phyloP scores from a whole-genome alignment of 768 basidiomycete genomes.

The Lactarius hatsudake region DNA sequence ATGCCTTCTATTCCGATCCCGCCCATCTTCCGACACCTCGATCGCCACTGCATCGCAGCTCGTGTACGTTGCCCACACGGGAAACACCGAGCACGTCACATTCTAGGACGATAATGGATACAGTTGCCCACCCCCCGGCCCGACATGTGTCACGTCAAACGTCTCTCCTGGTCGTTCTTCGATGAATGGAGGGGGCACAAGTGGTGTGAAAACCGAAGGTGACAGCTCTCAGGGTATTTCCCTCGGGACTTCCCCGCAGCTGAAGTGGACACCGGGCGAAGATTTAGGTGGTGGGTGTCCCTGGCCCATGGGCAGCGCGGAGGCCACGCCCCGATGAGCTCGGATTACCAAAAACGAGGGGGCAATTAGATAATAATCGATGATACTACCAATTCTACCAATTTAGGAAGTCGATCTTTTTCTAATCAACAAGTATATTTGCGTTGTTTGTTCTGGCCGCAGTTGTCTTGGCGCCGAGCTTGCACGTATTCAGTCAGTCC shows the following conservation, averaged over 20 bases:
- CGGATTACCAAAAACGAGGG: constrained; percentile 17
- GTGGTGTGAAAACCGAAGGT: constrained; percentile 5
- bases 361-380: not conserved
- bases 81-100: not conserved
- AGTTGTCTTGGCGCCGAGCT: not conserved
- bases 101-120: constrained; percentile 1
- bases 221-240: not conserved
- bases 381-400: not conserved
- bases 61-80: not conserved
- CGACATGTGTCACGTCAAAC: constrained; percentile 13
- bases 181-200: constrained; percentile 1
- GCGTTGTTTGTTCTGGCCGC: constrained; percentile 4
- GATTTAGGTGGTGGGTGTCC: not conserved
- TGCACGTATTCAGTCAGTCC: not conserved
- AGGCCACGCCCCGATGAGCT: constrained; percentile 17
- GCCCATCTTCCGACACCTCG: constrained; percentile 17
- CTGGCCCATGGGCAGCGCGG: not conserved
- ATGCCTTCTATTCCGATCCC: constrained; percentile 19
- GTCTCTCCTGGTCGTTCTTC: not conserved
- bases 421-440: not conserved
- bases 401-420: constrained; percentile 15
- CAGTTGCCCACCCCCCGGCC: not conserved
- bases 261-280: constrained; percentile 8
- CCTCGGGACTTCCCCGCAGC: constrained; percentile 6
- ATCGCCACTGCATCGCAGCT: constrained; percentile 22